Evolutionary conservation across 768 basidiomycete genomes (phyloP), one percentile per base, ranked within the genome.

Genomic region (Hygrophoropsis aurantiaca): DNA sequence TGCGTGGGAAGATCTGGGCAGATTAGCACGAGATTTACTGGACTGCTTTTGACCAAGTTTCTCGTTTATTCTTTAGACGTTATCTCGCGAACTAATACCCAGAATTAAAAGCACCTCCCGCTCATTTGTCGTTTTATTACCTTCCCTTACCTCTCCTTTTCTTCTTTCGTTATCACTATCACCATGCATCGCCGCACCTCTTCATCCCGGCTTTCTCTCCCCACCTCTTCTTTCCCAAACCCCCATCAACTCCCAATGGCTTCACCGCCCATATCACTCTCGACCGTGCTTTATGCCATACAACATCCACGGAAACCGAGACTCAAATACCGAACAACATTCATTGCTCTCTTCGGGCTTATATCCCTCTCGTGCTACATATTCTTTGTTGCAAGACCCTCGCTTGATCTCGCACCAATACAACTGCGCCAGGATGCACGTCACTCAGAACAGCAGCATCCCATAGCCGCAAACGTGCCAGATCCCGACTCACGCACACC

Each of bases 291-390:
- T 27, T 60, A 66, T 21, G 59, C 62, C 1, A 55, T 74, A 4
- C 60, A 61, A 23, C 61, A 72, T 27, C 70, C 73, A 11, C 65
- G 74, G 52, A 81, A 80, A 57, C 55, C 71, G 21, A 51, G 45
- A 25, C 35, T 59, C 21, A 78, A 74, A 55, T 74, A 80, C 36
- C 73, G 79, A 45, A 74, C 79, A 4, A 77, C 79, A 3, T 62
- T 84, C 52, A 43, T 85, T 54, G 78, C 78, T 8, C 73, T 86
- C 57, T 41, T 79, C 59, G 59, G 70, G 51, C 72, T 85, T 56
- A 44, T 80, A 44, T 57, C 69, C 24, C 64, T 85, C 53, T 73
- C 78, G 32, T 70, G 69, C 44, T 87, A 81, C 67, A 66, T 85
- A 43, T 69, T 84, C 51, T 71, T 84, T 56, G 58, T 78, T 41